Base-by-base conservation (phyloP, 495 filamentous ascomycete genomes). In the Aspergillus leporis region DNA sequence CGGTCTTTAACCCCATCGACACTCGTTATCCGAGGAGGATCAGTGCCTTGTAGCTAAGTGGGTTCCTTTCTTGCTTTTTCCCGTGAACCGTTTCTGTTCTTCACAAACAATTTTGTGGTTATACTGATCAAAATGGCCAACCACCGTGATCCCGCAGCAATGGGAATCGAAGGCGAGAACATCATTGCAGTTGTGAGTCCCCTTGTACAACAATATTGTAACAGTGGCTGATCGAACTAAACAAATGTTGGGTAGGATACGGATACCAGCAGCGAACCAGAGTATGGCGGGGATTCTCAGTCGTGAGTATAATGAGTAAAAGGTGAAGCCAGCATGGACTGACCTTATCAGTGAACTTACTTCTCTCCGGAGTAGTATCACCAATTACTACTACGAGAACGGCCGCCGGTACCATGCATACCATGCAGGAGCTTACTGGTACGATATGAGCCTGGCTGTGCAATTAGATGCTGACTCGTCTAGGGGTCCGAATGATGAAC, bases 311-410 rank as follows among this genome's bases (percentile, higher is more conserved):
- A 36, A 9, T 25, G 0, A 25, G 13, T 16, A 10, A 30, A 0
- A 3, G 13, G n/a, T 28, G 47, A 25, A 28, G 6, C 1, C 3
- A 50, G 13, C 21, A 50, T 10, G 9, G 19, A 28, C 47, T 13
- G 7, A 30, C 14, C 48, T 31, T n/a, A 31, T 32, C 10, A 51
- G 48, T 19, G 48, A 51, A 16, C 31, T 51, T 13, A 51, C 48
- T 18, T 51, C 48, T 4, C 48, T 51, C 21, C 48, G 48, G 4
- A 51, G 48, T 18, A 51, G 25, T 10, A 51, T 51, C 23, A 51
- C 48, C 0, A 31, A 51, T 12, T 32, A 51, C 23, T 51, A 51
- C 31, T 51, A 30, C 4, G 48, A 51, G 48, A 51, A 51, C 25
- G 48, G 48, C n/a, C 48, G 48, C 23, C 23, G 48, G 0, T 51